Evolutionary conservation across 139 green algal genomes (phyloP).

Genomic region (Chlamydomonas sphaeroides): DNA sequence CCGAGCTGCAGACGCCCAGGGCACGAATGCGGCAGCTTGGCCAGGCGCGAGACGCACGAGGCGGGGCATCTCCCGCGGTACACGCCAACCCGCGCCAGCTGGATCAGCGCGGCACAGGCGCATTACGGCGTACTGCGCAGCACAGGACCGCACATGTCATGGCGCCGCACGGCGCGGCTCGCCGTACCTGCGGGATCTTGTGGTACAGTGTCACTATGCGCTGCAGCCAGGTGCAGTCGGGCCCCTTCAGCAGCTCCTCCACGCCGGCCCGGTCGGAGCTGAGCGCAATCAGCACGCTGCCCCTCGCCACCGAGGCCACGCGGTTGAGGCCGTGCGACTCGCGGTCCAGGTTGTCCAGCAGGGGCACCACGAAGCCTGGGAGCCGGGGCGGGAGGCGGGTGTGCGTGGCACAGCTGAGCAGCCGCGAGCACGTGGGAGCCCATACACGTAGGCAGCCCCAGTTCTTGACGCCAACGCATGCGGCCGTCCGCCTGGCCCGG

Average conservation of each 20-base stretch:
- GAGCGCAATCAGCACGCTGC: conserved; percentile 25
- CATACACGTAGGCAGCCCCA: no score
- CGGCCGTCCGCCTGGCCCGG: no score
- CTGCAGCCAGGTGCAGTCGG: conserved; percentile 21
- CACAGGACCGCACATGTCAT: neutral
- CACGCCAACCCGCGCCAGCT: no score
- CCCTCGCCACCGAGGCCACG: conserved; percentile 17
- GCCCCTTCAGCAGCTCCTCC: conserved; percentile 6
- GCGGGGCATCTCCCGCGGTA: no score
- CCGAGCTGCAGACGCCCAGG: no score
- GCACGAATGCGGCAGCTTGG: no score
- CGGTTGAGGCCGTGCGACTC: conserved; percentile 19
- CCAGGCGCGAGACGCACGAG: no score
- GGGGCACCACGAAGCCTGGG: conserved; percentile 33
- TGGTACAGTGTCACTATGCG: conserved; percentile 25
- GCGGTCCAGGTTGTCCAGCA: conserved; percentile 27
- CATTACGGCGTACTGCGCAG: no score
- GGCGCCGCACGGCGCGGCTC: neutral
- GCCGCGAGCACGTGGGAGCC: no score
- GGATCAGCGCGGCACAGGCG: no score
- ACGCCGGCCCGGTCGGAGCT: neutral
- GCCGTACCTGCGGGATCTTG: conserved; percentile 6
- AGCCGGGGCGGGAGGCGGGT: neutral
- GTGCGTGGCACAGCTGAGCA: no score
- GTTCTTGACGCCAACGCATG: no score